Evolutionary conservation across 352 stramenopile species (phyloP).

Genomic region (Globisporangium mamillatum): DNA sequence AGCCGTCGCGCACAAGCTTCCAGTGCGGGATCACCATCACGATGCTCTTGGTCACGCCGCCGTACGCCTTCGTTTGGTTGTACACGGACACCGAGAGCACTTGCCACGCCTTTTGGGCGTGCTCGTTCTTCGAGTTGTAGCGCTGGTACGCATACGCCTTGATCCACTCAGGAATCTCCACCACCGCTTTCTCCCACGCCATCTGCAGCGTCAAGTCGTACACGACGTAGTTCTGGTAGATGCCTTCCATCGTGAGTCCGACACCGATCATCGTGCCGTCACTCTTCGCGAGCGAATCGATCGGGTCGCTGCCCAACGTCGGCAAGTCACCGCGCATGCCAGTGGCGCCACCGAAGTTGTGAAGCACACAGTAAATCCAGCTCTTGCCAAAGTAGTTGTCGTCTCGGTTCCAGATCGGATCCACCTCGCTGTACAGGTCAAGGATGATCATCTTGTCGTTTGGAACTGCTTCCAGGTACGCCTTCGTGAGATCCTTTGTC

Average conservation of each 20-base stretch:
- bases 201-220: slow-evolving; percentile 79
- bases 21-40: slow-evolving; percentile 67
- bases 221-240: slow-evolving; percentile 86
- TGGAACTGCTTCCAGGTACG: slow-evolving; percentile 50
- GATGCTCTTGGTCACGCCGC: slow-evolving; percentile 75
- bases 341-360: slow-evolving; percentile 82
- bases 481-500: slow-evolving; percentile 54
- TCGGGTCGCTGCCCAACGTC: slow-evolving; percentile 50
- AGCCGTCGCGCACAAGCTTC: slow-evolving; percentile 56
- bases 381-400: slow-evolving; percentile 81
- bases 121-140: slow-evolving; percentile 54
- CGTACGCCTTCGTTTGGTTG: slow-evolving; percentile 63
- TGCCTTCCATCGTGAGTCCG: slow-evolving; percentile 82
- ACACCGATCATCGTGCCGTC: slow-evolving; percentile 73
- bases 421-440: slow-evolving; percentile 78
- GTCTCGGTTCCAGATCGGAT: slow-evolving; percentile 66
- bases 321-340: slow-evolving; percentile 72
- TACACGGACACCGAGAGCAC: slow-evolving; percentile 62
- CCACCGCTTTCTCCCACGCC: slow-evolving; percentile 47
- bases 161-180: slow-evolving; percentile 52
- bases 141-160: slow-evolving; percentile 48
- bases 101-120: slow-evolving; percentile 52
- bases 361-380: slow-evolving; percentile 84
- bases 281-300: slow-evolving; percentile 38
- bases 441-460: slow-evolving; percentile 76